phyloP scores from a whole-genome alignment of 805 yeast genomes.

The Yamadazyma sp. region DNA sequence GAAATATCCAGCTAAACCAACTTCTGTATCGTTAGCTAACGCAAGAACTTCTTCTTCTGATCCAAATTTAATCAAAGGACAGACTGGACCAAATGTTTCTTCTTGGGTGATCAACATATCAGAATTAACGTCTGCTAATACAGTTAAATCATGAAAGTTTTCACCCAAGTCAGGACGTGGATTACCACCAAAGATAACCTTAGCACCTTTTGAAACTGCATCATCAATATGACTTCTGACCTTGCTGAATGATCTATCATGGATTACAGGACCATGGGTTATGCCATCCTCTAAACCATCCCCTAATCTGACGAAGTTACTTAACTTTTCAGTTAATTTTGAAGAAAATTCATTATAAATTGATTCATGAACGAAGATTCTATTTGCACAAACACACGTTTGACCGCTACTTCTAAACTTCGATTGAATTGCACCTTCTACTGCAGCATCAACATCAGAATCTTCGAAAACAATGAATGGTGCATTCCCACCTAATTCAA shows the following conservation, averaged over 20 bases:
- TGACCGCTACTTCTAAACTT: conserved; percentile 64
- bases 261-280: conserved; percentile 78
- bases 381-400: conserved; percentile 63
- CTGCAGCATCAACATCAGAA: conserved; percentile 56
- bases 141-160: conserved; percentile 65
- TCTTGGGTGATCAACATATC: conserved; percentile 59
- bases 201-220: conserved; percentile 66
- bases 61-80: conserved; percentile 62
- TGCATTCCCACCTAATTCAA: conserved; percentile 69
- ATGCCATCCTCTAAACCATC: conserved; percentile 55
- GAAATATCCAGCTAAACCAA: conserved; percentile 78
- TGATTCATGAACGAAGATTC: conserved; percentile 52
- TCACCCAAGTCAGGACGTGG: conserved; percentile 54
- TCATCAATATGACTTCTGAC: conserved; percentile 62
- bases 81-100: conserved; percentile 82
- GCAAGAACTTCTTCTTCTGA: conserved; percentile 62
- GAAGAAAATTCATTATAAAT: conserved; percentile 48
- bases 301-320: conserved; percentile 49
- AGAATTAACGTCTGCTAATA: conserved; percentile 56
- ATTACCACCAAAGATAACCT: conserved; percentile 58
- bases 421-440: conserved; percentile 48
- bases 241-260: conserved; percentile 57
- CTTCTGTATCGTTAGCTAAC: conserved; percentile 63
- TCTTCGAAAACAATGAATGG: conserved; percentile 62
- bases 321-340: conserved; percentile 36